Percentiles rank a stretch among this genome's conserved stretches.
Conservation (phyloP, 768 basidiomycete species). For the Auricularia auricula-judae region DNA sequence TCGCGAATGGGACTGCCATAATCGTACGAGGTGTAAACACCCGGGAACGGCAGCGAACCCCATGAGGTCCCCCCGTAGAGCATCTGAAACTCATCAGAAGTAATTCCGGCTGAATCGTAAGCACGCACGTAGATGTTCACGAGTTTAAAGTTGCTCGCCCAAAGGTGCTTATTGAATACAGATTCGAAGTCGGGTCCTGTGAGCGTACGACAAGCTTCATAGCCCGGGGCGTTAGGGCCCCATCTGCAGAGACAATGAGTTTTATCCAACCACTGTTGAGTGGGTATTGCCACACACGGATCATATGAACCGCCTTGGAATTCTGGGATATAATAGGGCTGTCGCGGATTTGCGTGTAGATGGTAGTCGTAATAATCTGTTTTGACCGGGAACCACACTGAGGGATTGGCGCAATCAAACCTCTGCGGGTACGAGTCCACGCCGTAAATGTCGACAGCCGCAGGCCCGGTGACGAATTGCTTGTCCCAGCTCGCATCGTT, state of each 20-base stretch:
- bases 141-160: constrained; percentile 73
- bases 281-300: constrained; percentile 68
- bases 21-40: constrained; percentile 47
- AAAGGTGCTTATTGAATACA: constrained; percentile 68
- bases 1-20: constrained; percentile 50
- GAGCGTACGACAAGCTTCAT: neutral
- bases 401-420: constrained; percentile 72
- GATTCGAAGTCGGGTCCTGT: constrained; percentile 55
- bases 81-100: constrained; percentile 1
- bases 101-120: neutral
- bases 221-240: constrained; percentile 24
- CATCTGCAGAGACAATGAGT: neutral
- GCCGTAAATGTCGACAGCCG: constrained; percentile 68
- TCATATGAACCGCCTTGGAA: constrained; percentile 74
- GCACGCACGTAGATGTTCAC: constrained; percentile 69
- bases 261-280: constrained; percentile 9
- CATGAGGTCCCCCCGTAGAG: constrained; percentile 65
- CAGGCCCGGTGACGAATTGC: constrained; percentile 64
- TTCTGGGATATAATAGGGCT: constrained; percentile 66
- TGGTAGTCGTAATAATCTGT: constrained; percentile 61
- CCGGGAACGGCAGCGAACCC: constrained; percentile 64
- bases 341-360: constrained; percentile 26
- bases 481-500: constrained; percentile 50
- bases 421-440: constrained; percentile 22
- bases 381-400: constrained; percentile 50